phyloP scores from a whole-genome alignment of 2,329 filamentous ascomycete genomes.

The Sarocladiaceae sp. region DNA sequence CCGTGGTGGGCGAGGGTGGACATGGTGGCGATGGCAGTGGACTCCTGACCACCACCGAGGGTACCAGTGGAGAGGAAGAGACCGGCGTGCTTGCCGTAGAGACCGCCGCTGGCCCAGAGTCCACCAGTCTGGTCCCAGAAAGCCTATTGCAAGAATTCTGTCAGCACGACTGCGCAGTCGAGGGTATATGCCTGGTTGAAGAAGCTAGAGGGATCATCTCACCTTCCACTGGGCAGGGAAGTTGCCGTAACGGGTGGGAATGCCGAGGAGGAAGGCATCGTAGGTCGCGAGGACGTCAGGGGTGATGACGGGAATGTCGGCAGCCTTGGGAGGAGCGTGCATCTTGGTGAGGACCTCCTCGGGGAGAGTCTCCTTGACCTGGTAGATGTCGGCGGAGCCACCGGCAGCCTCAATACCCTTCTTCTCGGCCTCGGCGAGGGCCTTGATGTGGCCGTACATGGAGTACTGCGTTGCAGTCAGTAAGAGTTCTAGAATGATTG shows the following conservation, averaged over 20 bases:
- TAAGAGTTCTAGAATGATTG: too few relatives aligned
- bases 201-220: constrained; percentile 10
- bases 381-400: constrained; percentile 73
- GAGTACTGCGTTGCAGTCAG: too few relatives aligned
- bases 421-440: constrained; percentile 84
- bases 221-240: constrained; percentile 93
- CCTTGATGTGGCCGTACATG: constrained; percentile 84
- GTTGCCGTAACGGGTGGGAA: constrained; percentile 94
- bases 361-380: constrained; percentile 83
- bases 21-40: constrained; percentile 72
- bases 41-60: constrained; percentile 86
- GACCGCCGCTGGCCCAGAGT: constrained; percentile 74
- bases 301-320: constrained; percentile 58
- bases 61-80: constrained; percentile 85
- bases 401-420: constrained; percentile 83
- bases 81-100: constrained; percentile 83
- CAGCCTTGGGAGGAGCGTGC: constrained; percentile 74
- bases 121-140: constrained; percentile 89
- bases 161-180: constrained; percentile 6
- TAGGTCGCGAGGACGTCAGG: constrained; percentile 60
- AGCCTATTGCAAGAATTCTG: constrained; percentile 24
- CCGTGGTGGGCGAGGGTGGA: constrained; percentile 89
- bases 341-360: constrained; percentile 83
- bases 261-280: constrained; percentile 87
- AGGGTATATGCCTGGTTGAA: neutral